Percentiles rank a stretch among this genome's conserved stretches.
phyloP scores from a whole-genome alignment of 2,329 filamentous ascomycete genomes.

The Venturiaceae sp. region DNA sequence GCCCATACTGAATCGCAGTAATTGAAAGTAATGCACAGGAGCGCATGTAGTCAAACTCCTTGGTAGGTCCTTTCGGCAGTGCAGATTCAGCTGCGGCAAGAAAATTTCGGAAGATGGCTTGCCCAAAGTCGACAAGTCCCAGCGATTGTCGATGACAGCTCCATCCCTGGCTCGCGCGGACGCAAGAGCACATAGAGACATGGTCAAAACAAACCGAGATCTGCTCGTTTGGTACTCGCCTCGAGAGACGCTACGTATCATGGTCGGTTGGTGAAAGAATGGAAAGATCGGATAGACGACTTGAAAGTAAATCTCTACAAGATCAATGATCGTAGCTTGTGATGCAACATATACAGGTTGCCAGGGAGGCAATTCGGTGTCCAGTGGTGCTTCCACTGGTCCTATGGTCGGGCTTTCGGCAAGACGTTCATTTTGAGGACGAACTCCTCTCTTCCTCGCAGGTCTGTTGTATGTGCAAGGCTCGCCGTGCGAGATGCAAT shows the following conservation, averaged over 20 bases:
- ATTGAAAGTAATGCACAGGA: not conserved
- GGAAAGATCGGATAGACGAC: not conserved
- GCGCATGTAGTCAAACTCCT: not conserved
- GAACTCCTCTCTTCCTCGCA: not conserved
- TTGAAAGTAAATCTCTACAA: not conserved
- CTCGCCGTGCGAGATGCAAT: not conserved
- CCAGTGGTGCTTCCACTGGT: not conserved
- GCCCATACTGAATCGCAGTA: slow-evolving; percentile 1
- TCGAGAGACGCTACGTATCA: not conserved
- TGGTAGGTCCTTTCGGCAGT: not conserved
- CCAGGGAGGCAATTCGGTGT: not conserved
- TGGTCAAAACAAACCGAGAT: not conserved
- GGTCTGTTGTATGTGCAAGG: not conserved
- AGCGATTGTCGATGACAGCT: not conserved
- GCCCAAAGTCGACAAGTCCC: not conserved
- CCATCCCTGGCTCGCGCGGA: not conserved
- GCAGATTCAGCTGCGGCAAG: not conserved
- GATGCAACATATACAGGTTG: not conserved
- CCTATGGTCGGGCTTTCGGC: not conserved
- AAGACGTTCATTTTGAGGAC: not conserved
- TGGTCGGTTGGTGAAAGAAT: not conserved
- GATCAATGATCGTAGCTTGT: not conserved
- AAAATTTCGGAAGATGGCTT: not conserved
- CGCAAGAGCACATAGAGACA: not conserved
- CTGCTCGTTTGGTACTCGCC: not conserved